These are phyloP conservation scores for Coemansia sp. DNA, from an alignment of 192 early-diverging fungal genomes.

Conservation along the genomic window DNA sequence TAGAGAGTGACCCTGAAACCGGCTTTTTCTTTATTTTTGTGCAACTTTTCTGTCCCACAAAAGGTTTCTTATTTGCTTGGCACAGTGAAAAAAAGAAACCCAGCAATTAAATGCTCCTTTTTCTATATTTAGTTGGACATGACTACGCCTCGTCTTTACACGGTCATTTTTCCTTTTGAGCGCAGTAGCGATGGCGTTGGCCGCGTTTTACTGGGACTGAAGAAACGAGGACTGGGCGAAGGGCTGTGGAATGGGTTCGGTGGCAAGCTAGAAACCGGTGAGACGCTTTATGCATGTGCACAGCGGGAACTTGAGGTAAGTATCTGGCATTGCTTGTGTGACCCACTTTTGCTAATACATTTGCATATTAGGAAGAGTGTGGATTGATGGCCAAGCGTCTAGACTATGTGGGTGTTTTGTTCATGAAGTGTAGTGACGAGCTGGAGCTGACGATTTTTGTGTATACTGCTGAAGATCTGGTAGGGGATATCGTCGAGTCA, in stretches of 20 bases:
- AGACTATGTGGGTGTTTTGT: constrained; percentile 54
- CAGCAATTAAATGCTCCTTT: no score
- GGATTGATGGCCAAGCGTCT: constrained; percentile 49
- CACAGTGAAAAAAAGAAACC: no score
- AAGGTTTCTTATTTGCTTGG: background rate
- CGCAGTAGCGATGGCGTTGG: constrained; percentile 6
- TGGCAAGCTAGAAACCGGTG: constrained; percentile 68
- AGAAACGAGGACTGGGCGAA: constrained; percentile 75
- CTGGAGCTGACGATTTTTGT: constrained; percentile 58
- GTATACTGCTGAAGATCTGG: constrained; percentile 48
- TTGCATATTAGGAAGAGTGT: constrained; percentile 55
- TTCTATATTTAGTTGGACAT: no score
- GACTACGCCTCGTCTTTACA: constrained; percentile 10
- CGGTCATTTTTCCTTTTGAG: constrained; percentile 33
- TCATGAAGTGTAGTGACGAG: constrained; percentile 58
- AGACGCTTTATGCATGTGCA: constrained; percentile 63
- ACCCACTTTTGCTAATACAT: no score
- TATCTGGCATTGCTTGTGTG: constrained; percentile 23
- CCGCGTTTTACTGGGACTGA: constrained; percentile 65
- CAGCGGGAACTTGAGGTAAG: constrained; percentile 52
- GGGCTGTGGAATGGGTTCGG: constrained; percentile 75
- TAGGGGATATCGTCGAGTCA: constrained; percentile 60
- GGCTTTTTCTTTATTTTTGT: constrained; percentile 2
- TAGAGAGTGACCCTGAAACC: background rate
- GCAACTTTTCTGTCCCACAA: background rate